These are phyloP conservation scores for Aureobasidium sp. DNA, from an alignment of 2,329 filamentous ascomycete species.

Conservation along the genomic window DNA sequence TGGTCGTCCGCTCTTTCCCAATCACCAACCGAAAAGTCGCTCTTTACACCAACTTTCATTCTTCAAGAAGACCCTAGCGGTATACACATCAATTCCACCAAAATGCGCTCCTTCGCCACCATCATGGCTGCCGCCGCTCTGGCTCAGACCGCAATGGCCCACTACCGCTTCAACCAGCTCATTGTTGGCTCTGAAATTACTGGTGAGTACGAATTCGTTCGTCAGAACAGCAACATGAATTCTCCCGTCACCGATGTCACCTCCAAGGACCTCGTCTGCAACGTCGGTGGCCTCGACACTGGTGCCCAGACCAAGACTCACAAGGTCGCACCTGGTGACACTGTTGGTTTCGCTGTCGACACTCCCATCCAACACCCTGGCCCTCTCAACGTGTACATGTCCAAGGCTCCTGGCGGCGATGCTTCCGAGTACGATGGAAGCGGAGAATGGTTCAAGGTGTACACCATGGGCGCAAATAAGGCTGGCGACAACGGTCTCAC, in stretches of 20 bases:
- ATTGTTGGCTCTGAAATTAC: slow-evolving; percentile 36
- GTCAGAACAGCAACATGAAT: slow-evolving; percentile 33
- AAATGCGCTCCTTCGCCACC: slow-evolving; percentile 27
- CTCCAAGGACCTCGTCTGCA: slow-evolving; percentile 28
- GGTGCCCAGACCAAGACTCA: slow-evolving; percentile 19
- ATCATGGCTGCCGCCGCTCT: slow-evolving; percentile 25
- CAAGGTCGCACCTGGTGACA: slow-evolving; percentile 10
- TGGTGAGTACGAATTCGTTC: slow-evolving; percentile 41
- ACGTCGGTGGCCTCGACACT: slow-evolving; percentile 25
- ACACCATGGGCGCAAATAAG: slow-evolving; percentile 14
- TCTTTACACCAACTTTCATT: slow-evolving; percentile 12
- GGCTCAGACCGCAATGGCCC: slow-evolving; percentile 23
- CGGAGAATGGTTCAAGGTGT: slow-evolving; percentile 44
- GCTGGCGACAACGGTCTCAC: slow-evolving; percentile 44
- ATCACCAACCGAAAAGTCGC: slow-evolving; percentile 1
- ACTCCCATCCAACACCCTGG: slow-evolving; percentile 20
- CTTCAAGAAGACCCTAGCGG: slow-evolving; percentile 13
- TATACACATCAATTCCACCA: slow-evolving; percentile 16
- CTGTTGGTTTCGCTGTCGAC: slow-evolving; percentile 18
- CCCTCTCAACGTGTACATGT: slow-evolving; percentile 20
- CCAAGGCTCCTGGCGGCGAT: slow-evolving; percentile 37
- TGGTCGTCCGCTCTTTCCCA: slow-evolving; percentile 7
- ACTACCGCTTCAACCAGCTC: slow-evolving; percentile 25
- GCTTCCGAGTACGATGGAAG: slow-evolving; percentile 35
- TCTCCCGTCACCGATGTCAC: slow-evolving; percentile 28